These are phyloP conservation scores for Crithidia mellificae DNA, from an alignment of 208 protist species.

Conservation along the genomic window DNA sequence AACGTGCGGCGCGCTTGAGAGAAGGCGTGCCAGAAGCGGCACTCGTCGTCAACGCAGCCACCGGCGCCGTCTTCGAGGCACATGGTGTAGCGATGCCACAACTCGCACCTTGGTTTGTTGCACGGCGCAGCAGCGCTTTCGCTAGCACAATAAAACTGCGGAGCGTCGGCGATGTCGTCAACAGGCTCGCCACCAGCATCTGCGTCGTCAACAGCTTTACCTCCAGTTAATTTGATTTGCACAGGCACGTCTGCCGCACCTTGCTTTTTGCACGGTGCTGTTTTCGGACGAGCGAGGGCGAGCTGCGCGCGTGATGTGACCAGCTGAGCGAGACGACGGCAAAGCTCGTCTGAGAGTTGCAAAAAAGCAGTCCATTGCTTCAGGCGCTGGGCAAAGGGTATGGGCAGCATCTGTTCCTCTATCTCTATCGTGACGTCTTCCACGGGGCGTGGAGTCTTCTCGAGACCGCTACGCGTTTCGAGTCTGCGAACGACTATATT, in stretches of 20 bases:
- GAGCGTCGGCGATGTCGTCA: neutral
- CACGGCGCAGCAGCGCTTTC: neutral
- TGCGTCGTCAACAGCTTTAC: no score
- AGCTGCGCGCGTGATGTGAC: neutral
- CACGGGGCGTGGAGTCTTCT: neutral
- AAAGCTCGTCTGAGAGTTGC: neutral
- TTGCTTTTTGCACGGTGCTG: no score
- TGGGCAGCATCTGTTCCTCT: neutral
- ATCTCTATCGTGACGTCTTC: neutral
- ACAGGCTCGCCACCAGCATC: no score
- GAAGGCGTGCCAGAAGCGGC: neutral
- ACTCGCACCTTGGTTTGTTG: neutral
- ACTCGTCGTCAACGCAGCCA: neutral
- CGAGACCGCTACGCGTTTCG: neutral
- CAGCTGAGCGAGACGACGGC: neutral
- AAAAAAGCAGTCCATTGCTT: neutral
- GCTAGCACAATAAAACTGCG: neutral
- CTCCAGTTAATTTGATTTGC: no score
- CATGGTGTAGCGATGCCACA: neutral
- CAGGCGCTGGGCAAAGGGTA: neutral
- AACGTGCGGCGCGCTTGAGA: neutral
- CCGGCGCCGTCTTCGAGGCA: neutral
- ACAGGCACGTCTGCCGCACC: no score
- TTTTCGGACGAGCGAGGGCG: no score
- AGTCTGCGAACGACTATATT: neutral